Percentiles rank a stretch among this genome's conserved stretches.
Conservation (phyloP, 352 stramenopile species). For the Phytophthora colocasiae region DNA sequence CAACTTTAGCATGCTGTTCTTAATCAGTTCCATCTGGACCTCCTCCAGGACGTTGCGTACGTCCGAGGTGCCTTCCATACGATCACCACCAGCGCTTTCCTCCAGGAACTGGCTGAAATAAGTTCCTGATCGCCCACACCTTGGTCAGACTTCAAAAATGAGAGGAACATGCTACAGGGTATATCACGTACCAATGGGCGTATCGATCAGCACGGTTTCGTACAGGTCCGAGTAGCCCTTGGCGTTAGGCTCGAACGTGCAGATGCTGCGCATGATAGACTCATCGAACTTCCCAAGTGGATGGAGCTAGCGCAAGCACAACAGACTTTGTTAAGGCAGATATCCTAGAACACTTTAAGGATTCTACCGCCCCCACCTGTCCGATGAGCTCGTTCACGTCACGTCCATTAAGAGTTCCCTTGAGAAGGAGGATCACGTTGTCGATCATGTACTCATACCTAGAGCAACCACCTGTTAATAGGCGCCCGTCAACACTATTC, state of each 20-base stretch:
- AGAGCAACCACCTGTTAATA: background rate
- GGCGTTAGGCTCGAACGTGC: constrained; percentile 96
- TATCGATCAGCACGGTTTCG: constrained; percentile 99
- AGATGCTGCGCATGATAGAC: constrained; percentile 99
- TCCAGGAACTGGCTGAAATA: constrained; percentile 99
- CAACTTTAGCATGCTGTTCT: constrained; percentile 99
- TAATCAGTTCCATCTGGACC: constrained; percentile 99
- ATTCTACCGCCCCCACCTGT: constrained; percentile 46
- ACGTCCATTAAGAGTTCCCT: constrained; percentile 96
- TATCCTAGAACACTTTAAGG: background rate
- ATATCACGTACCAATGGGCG: constrained; percentile 88
- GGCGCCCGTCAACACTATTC: background rate
- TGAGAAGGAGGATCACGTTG: constrained; percentile 99
- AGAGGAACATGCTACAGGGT: background rate
- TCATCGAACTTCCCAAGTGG: constrained; percentile 99
- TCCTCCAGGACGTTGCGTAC: constrained; percentile 98
- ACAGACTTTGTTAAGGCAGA: background rate
- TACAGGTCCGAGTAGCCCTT: constrained; percentile 99
- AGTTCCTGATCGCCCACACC: constrained; percentile 59
- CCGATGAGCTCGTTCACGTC: constrained; percentile 98
- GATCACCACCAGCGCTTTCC: constrained; percentile 89
- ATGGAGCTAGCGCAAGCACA: constrained; percentile 88
- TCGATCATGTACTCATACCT: constrained; percentile 99
- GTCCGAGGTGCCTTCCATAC: constrained; percentile 86
- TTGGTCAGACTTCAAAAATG: background rate